Base-by-base conservation (phyloP, 768 basidiomycete genomes). In the Paxillus rubicundulus region DNA sequence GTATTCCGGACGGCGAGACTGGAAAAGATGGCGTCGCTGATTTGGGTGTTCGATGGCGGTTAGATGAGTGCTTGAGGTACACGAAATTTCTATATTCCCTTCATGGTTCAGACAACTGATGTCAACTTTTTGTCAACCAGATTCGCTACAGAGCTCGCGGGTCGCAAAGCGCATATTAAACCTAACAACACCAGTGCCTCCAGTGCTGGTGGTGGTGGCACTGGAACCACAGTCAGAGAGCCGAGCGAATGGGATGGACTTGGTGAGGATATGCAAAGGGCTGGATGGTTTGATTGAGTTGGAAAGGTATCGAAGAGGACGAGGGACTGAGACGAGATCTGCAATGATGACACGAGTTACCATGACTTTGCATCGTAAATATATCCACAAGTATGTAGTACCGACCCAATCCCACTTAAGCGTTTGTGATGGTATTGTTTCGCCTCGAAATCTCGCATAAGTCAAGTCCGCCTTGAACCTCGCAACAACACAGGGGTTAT, bases 81-180 rank as follows among this genome's bases (percentile, higher is more conserved):
- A 66, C 4, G 47, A 13, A 9, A 7, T 6, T 21, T 45, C 20
- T 5, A 17, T 1, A 13, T 5, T 16, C 28, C 24, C 30, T 42
- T 27, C 2, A 1, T 2, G 10, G 24, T 47, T 40, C 37, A 8
- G 7, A 6, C 1, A 5, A 28, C 1, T 42, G 33, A 34, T 40
- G 14, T 52, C 47, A 34, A 43, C 32, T 1, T 18, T 41, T 40
- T 33, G 20, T 28, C 47, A 53, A 43, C 20, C 38, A 91, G 90
- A 61, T 93, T 93, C 68, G 89, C 90, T 7, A 90, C 88, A 0
- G 90, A 93, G 66, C 71, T 92, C 9, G 81, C 89, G 13, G 89
- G 89, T 34, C 33, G 33, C 13, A 33, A 33, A 33, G 33, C 33
- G 12, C 9, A 33, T 14, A 33, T 33, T 13, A 9, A 12, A 2